Evolutionary conservation across 2,329 filamentous ascomycete genomes (phyloP).

Genomic region (Pezicula carpinea): DNA sequence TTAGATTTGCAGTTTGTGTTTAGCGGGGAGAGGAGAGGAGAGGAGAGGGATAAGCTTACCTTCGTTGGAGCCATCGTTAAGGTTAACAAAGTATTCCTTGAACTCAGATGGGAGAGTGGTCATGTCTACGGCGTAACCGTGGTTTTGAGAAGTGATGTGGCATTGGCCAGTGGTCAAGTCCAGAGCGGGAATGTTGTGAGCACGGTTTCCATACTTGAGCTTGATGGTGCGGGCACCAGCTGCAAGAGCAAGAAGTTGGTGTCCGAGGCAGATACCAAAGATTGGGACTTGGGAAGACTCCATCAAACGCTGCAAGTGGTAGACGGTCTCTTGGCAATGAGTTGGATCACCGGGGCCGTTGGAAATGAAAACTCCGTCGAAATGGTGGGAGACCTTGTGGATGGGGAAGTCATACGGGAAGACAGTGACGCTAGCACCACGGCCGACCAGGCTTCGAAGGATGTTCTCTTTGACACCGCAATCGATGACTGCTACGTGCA

Average conservation of each 20-base stretch:
- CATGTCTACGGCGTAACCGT: constrained; percentile 92
- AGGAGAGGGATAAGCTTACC: constrained; percentile 38
- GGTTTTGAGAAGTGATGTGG: constrained; percentile 98
- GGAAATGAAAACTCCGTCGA: constrained; percentile 98
- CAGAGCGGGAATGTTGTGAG: constrained; percentile 95
- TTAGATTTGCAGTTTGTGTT: constrained; percentile 6
- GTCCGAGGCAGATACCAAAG: constrained; percentile 97
- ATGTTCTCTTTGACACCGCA: constrained; percentile 99
- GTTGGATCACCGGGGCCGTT: constrained; percentile 98
- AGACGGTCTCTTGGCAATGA: constrained; percentile 90
- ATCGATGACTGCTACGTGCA: constrained; percentile 92
- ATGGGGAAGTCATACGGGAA: constrained; percentile 98
- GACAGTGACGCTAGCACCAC: constrained; percentile 86
- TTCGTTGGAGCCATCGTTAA: constrained; percentile 97
- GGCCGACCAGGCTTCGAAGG: constrained; percentile 84
- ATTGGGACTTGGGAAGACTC: constrained; percentile 85
- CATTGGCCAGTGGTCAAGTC: constrained; percentile 94
- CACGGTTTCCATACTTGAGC: constrained; percentile 98
- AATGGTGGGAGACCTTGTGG: constrained; percentile 96
- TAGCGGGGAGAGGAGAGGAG: constrained; percentile 1
- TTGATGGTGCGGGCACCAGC: constrained; percentile 88
- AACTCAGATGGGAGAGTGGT: constrained; percentile 78
- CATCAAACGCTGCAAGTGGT: constrained; percentile 88
- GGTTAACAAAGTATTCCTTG: constrained; percentile 98
- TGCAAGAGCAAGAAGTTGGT: constrained; percentile 90